Evolutionary conservation across 2,329 filamentous ascomycete species (phyloP).

Genomic region (Pseudopyrenochaeta lycopersici): DNA sequence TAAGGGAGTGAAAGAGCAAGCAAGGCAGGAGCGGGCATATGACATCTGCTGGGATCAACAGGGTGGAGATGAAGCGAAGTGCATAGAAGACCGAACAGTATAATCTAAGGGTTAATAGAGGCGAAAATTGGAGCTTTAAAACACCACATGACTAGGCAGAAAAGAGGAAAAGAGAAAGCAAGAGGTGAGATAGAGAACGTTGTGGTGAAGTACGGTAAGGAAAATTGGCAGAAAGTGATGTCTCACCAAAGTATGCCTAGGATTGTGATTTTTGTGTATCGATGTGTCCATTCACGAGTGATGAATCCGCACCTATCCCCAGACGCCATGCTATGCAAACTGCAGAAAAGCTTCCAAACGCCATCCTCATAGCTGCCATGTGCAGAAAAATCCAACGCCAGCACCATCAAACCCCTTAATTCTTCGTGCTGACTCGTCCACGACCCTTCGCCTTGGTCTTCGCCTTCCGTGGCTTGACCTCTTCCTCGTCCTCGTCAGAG

Average conservation of each 20-base stretch:
- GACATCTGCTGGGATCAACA: background rate
- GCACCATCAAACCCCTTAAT: background rate
- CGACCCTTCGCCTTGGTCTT: conserved; percentile 22
- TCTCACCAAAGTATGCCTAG: background rate
- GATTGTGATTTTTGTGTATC: background rate
- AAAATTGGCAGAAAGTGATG: too few relatives aligned
- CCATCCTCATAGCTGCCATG: background rate
- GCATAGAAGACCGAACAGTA: background rate
- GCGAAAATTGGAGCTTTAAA: too few relatives aligned
- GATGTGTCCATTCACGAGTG: background rate
- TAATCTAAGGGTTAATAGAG: too few relatives aligned
- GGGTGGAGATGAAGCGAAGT: background rate
- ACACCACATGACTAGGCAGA: too few relatives aligned
- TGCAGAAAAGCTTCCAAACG: conserved; percentile 5
- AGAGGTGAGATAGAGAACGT: background rate
- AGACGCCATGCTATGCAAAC: conserved; percentile 26
- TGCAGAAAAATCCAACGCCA: background rate
- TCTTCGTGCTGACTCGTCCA: conserved; percentile 21
- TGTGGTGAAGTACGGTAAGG: too few relatives aligned
- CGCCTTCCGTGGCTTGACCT: conserved; percentile 27
- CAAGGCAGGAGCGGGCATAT: background rate
- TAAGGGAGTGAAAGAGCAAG: background rate
- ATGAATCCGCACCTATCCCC: background rate
- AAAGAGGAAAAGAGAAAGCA: too few relatives aligned
- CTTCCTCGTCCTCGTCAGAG: conserved; percentile 34